phyloP scores from a whole-genome alignment of 805 yeast species.

The Schwanniomyces polymorphus region DNA sequence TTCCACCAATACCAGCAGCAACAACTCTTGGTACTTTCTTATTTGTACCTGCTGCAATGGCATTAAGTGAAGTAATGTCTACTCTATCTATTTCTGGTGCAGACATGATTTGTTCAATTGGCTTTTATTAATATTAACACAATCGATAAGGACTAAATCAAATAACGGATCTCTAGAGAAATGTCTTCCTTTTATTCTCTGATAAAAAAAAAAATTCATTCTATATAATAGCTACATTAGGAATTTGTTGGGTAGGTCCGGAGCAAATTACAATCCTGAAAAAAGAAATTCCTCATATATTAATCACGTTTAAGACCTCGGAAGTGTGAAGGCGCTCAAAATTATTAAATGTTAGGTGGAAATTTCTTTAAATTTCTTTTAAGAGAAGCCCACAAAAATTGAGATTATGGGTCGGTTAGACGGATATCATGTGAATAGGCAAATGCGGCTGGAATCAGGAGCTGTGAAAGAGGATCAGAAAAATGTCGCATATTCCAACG shows the following conservation, averaged over 20 bases:
- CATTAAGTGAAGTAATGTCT: slow-evolving; percentile 70
- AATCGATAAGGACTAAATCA: background rate
- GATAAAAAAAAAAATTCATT: background rate
- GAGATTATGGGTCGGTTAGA: background rate
- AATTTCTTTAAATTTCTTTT: background rate
- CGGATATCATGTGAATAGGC: background rate
- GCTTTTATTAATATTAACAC: background rate
- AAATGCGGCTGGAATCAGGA: background rate
- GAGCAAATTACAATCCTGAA: background rate
- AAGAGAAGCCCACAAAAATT: background rate
- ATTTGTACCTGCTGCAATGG: slow-evolving; percentile 81
- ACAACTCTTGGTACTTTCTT: slow-evolving; percentile 69
- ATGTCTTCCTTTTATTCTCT: background rate
- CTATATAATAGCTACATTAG: background rate
- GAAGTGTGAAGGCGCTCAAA: background rate
- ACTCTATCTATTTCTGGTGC: slow-evolving; percentile 27
- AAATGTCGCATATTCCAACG: background rate
- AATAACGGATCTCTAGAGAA: background rate
- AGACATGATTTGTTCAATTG: background rate
- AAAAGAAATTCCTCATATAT: background rate
- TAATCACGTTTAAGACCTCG: background rate
- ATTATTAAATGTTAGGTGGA: no score
- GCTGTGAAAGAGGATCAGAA: background rate
- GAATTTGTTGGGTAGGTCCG: slow-evolving; percentile 1
- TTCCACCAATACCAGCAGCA: slow-evolving; percentile 75